Base-by-base conservation (phyloP, 352 stramenopile genomes). In the Globisporangium cystogenes region DNA sequence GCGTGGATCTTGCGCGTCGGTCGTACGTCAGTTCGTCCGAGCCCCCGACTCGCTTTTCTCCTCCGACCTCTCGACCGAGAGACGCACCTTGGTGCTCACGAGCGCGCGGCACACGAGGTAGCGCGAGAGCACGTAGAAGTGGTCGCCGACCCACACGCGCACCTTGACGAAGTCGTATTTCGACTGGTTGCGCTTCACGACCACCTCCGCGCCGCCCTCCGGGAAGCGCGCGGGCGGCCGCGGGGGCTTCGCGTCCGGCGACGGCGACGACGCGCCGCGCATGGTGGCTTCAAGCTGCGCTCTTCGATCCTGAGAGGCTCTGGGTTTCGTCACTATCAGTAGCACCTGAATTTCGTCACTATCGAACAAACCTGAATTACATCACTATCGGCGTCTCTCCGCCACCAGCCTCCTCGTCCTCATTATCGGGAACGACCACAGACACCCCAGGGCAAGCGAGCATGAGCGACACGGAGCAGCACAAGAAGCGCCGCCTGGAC, bases 161-260 rank as follows among this genome's bases (percentile, higher is more conserved):
- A 95, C 85, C 65, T 93, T 95, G 55, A 95, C 77, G 51, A 93
- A 95, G 56, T 95, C 85, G 64, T 95, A 95, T 61, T 95, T 95
- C 35, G 81, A 93, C 65, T 95, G 82, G 64, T 95, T 95, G 26
- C 82, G 74, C 63, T 86, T 90, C 40, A 82, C 75, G 31, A 70
- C 78, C 8, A 80, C 70, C 53, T 87, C 74, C 8, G 45, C 44
- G 43, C 50, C 47, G 26, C 50, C 50, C 27, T 59, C 57, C 3
- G 57, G 43, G 45, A 59, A 57, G 27, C 50, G 50, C 31, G 53
- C 57, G 12, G 57, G 50, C 21, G 55, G 40, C 40, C 27, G 40
- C 40, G 40, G 40, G 20, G 40, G 40, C 40, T 27, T 45, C n/a
- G 40, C 40, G 40, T 45, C 61, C 11, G 59, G 29, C 0, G 56